Conservation (phyloP, 768 basidiomycete genomes). For the Tulasnella sp. region DNA sequence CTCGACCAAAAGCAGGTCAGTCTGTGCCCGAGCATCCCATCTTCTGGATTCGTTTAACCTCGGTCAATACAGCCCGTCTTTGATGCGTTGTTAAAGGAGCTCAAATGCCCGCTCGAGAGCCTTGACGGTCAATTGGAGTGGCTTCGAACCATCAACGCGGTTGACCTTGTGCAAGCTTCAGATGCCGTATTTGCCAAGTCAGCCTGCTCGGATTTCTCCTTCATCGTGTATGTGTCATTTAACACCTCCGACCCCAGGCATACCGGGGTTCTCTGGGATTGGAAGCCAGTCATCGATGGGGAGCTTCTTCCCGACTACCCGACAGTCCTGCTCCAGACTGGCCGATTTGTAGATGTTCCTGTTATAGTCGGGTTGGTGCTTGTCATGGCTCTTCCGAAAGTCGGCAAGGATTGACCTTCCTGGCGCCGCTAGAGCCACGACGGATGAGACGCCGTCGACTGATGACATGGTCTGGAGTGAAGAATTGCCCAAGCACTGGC, state of each 20-base stretch:
- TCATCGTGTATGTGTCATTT: not conserved
- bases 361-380: constrained; percentile 53
- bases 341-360: constrained; percentile 51
- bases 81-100: constrained; percentile 48
- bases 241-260: constrained; percentile 38
- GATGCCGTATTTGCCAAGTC: constrained; percentile 24
- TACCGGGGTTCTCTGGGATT: constrained; percentile 1
- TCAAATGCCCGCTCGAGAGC: constrained; percentile 48
- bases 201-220: constrained; percentile 10
- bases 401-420: constrained; percentile 31
- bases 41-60: not conserved
- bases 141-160: constrained; percentile 33
- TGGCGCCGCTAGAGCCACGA: constrained; percentile 29
- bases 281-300: constrained; percentile 52
- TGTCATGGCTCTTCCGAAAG: not conserved
- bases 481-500: not conserved
- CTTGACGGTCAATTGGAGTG: constrained; percentile 18
- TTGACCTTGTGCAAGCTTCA: constrained; percentile 45
- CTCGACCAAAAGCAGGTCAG: constrained; percentile 53
- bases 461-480: not conserved
- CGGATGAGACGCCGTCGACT: constrained; percentile 50
- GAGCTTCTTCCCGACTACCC: constrained; percentile 51
- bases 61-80: constrained; percentile 47
- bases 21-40: not conserved
- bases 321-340: constrained; percentile 45